Evolutionary conservation across 2,329 filamentous ascomycete species (phyloP), one percentile per base, ranked within the genome.

Genomic region (Diplocarpon rosae): DNA sequence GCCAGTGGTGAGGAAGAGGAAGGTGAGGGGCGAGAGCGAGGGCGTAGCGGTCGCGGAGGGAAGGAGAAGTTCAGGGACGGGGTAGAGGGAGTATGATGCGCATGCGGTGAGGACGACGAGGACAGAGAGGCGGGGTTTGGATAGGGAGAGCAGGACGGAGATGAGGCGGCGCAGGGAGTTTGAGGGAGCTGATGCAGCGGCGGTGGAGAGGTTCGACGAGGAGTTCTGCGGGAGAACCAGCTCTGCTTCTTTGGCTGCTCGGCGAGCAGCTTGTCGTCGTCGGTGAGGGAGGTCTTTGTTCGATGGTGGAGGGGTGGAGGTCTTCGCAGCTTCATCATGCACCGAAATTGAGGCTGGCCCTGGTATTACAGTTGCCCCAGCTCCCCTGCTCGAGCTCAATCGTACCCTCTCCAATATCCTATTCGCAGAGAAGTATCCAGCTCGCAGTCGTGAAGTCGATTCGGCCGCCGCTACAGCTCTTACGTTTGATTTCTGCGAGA

Each of bases 71-170:
- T 86, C 82, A 1, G 90, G 89, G 1, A 95, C 85, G 0, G 92
- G 92, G 63, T 95, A 98, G 45, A 98, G 72, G 13, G 87, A 86
- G 65, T 96, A 98, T 2, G 90, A 78, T 2, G 85, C 84, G 63
- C 92, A 95, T 24, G 90, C 86, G 0, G 87, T 87, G 38, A 98
- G 79, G 28, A 95, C 83, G 50, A 98, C 83, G 37, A 98, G 79
- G 56, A 93, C 83, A 7, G 87, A 90, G 39, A 98, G 78, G 42
- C 90, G 87, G 3, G 92, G 92, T 63, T 98, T 98, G n/a, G 89
- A 84, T 53, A 98, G 80, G 20, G 92, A 85, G 51, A 98, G 80
- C 57, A 87, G 87, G 27, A 86, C 80, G 16, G 88, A 85, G 52
- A 92, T 61, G 44, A 78, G 73, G 46, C 88, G 85, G 17, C 75